Conservation (phyloP, 371 early-diverging fungal species). For the Rhizopus arrhizus region DNA sequence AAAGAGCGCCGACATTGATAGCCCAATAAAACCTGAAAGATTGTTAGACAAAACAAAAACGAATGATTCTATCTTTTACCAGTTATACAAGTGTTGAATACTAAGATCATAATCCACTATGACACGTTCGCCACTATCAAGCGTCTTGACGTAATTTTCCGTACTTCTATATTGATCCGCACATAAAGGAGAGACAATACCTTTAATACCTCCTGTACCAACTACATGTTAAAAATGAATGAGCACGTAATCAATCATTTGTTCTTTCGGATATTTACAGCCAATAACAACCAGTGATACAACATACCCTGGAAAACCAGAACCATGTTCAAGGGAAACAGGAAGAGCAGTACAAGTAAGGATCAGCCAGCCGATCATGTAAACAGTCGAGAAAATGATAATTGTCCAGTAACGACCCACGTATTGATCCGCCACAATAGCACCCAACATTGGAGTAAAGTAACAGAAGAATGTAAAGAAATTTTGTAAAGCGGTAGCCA, state of each 20-base stretch:
- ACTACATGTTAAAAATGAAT: slow-evolving; percentile 33
- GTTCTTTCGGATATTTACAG: slow-evolving; percentile 19
- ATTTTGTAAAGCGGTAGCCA: slow-evolving; percentile 68
- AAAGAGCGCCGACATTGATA: slow-evolving; percentile 76
- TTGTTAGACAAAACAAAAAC: slow-evolving; percentile 13
- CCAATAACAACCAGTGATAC: slow-evolving; percentile 57
- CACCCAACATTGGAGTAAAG: slow-evolving; percentile 76
- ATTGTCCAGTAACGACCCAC: slow-evolving; percentile 83
- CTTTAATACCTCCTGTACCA: slow-evolving; percentile 91
- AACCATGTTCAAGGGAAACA: slow-evolving; percentile 47
- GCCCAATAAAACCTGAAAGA: slow-evolving; percentile 73
- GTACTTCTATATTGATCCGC: slow-evolving; percentile 44
- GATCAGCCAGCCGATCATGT: slow-evolving; percentile 65
- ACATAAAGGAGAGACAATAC: slow-evolving; percentile 47
- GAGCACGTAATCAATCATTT: not conserved
- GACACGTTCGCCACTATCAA: slow-evolving; percentile 54
- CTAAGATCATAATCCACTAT: slow-evolving; percentile 64
- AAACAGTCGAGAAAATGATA: slow-evolving; percentile 63
- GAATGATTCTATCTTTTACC: slow-evolving; percentile 32
- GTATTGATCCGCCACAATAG: slow-evolving; percentile 76
- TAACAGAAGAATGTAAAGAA: slow-evolving; percentile 80
- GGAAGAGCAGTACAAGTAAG: slow-evolving; percentile 63
- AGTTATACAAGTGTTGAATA: slow-evolving; percentile 65
- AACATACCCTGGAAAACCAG: slow-evolving; percentile 66
- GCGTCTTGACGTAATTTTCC: slow-evolving; percentile 51